Conservation (phyloP, 1,284 basidiomycete species). For the Phaffia rhodozyma region DNA sequence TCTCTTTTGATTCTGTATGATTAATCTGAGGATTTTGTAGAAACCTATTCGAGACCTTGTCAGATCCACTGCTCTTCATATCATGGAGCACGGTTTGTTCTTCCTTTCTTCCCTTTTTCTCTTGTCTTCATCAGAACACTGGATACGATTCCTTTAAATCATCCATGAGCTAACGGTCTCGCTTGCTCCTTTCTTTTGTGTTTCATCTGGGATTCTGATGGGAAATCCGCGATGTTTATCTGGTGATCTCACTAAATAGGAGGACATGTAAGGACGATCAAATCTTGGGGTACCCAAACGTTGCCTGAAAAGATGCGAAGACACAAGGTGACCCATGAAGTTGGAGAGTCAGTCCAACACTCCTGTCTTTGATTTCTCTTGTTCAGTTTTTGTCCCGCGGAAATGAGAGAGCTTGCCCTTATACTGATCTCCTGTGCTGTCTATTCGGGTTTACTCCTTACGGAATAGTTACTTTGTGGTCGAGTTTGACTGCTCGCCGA, state of each 20-base stretch:
- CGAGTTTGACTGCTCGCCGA: constrained; percentile 74
- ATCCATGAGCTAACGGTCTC: background rate
- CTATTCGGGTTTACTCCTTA: background rate
- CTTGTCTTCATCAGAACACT: background rate
- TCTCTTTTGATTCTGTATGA: background rate
- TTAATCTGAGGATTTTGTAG: constrained; percentile 33
- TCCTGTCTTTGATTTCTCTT: background rate
- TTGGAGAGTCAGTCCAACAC: constrained; percentile 61
- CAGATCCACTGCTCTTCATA: constrained; percentile 54
- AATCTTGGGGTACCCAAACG: constrained; percentile 58
- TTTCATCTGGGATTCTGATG: background rate
- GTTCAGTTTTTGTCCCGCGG: background rate
- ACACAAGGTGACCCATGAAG: constrained; percentile 49
- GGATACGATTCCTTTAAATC: too few relatives aligned
- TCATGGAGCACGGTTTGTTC: constrained; percentile 51
- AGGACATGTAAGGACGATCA: constrained; percentile 64
- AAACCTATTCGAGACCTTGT: constrained; percentile 65
- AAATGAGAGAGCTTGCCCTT: too few relatives aligned
- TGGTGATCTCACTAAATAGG: background rate
- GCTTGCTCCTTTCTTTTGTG: background rate
- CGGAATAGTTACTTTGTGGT: constrained; percentile 70
- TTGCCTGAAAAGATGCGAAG: constrained; percentile 66
- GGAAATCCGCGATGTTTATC: too few relatives aligned
- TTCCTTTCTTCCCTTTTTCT: background rate
- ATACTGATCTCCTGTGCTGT: background rate